Evolutionary conservation across 345 rosid genomes (phyloP).

Genomic region (Brassica cretica): DNA sequence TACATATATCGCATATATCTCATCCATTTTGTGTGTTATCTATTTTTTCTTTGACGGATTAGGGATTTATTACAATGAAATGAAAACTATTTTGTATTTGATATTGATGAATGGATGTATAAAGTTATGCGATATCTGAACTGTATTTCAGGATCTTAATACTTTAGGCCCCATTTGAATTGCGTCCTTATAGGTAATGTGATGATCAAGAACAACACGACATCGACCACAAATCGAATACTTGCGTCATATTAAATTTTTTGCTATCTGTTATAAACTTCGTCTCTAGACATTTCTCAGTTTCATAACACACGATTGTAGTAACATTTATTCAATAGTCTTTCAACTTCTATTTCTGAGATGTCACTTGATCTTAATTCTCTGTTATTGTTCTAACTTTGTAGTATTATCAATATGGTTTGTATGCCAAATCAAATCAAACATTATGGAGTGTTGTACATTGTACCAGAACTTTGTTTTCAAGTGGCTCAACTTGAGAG

Average conservation of each 20-base stretch:
- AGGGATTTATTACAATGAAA: constrained; percentile 9
- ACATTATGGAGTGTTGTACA: constrained; percentile 38
- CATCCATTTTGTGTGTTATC: not conserved
- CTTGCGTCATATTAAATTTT: not conserved
- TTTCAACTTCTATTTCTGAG: constrained; percentile 22
- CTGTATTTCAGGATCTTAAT: constrained; percentile 7
- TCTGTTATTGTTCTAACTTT: constrained; percentile 4
- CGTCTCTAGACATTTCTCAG: not conserved
- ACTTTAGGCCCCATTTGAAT: not conserved
- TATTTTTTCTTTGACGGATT: not conserved
- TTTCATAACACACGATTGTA: constrained; percentile 7
- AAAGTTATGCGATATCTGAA: not conserved
- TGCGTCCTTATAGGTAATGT: not conserved
- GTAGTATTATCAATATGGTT: constrained; percentile 26
- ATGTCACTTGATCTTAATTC: not conserved
- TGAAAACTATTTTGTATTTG: not conserved
- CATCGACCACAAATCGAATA: not conserved
- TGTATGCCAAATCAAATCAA: constrained; percentile 37
- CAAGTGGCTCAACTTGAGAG: constrained; percentile 33
- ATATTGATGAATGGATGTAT: constrained; percentile 13
- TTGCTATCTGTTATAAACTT: not conserved
- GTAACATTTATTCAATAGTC: not conserved
- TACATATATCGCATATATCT: not conserved
- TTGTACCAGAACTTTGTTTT: constrained; percentile 33
- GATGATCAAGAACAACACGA: not conserved